Conservation (phyloP, 2,329 filamentous ascomycete genomes). For the Pseudopyricularia cyperi region DNA sequence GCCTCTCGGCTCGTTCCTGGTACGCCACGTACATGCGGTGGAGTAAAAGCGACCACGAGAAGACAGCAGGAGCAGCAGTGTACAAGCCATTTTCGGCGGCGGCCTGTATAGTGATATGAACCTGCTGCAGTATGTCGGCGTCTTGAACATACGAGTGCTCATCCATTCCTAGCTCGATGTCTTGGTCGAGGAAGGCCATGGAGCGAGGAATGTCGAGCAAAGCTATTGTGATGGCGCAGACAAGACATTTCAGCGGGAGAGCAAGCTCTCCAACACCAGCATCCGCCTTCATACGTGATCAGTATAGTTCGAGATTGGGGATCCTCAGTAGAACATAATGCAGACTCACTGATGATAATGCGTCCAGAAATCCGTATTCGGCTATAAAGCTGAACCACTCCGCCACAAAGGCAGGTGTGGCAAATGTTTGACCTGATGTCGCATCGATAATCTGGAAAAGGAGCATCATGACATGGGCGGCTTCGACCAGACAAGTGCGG, state of each 20-base stretch:
- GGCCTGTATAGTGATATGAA: conserved; percentile 58
- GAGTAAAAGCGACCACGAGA: conserved; percentile 71
- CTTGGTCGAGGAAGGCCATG: conserved; percentile 41
- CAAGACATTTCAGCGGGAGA: conserved; percentile 54
- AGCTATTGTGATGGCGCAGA: conserved; percentile 56
- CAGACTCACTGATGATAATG: conserved; percentile 34
- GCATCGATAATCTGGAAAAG: conserved; percentile 55
- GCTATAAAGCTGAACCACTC: conserved; percentile 67
- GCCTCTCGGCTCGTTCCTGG: conserved; percentile 45
- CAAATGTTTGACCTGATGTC: conserved; percentile 37
- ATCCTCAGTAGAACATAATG: conserved; percentile 15
- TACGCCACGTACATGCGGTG: conserved; percentile 55
- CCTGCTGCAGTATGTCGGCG: conserved; percentile 52
- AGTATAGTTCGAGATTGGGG: neutral
- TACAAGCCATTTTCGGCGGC: conserved; percentile 42
- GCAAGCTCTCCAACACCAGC: conserved; percentile 36
- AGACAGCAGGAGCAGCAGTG: conserved; percentile 59
- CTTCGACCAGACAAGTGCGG: conserved; percentile 52
- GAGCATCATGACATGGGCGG: conserved; percentile 60
- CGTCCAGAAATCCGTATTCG: conserved; percentile 55
- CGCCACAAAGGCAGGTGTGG: conserved; percentile 43
- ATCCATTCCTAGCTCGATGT: conserved; percentile 26
- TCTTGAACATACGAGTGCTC: conserved; percentile 54
- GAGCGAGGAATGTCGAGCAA: conserved; percentile 55
- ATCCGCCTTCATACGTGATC: conserved; percentile 15